Evolutionary conservation across 495 filamentous ascomycete genomes (phyloP).

Genomic region (Trichocladium antarcticum): DNA sequence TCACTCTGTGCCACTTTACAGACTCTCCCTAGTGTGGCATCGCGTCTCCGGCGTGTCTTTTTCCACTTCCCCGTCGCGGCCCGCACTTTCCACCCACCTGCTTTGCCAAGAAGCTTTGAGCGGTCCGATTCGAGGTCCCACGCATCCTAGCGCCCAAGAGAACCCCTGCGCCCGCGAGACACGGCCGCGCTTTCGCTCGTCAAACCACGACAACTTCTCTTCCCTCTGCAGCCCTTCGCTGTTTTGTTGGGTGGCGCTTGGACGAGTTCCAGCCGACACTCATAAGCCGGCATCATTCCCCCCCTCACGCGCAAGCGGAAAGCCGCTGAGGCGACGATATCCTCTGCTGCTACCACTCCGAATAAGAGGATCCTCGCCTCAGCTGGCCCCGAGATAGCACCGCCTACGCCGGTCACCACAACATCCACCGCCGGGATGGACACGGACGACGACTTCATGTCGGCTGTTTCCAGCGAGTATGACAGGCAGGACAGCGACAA

Average conservation of each 20-base stretch:
- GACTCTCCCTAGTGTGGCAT: no score
- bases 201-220: neutral
- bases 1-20: no score
- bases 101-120: no score
- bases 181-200: neutral
- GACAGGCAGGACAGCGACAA: constrained; percentile 73
- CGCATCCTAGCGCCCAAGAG: no score
- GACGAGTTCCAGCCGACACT: neutral
- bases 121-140: no score
- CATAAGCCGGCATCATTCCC: constrained; percentile 45
- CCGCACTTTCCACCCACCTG: no score
- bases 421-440: constrained; percentile 63
- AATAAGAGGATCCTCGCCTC: constrained; percentile 45
- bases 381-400: constrained; percentile 36
- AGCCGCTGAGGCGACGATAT: constrained; percentile 65
- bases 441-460: constrained; percentile 94
- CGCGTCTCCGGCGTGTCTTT: no score
- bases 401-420: constrained; percentile 50
- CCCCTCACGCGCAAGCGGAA: constrained; percentile 76
- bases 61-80: no score
- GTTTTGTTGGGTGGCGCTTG: constrained; percentile 7
- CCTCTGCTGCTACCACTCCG: constrained; percentile 33
- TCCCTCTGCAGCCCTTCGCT: neutral
- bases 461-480: constrained; percentile 64
- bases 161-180: no score